phyloP scores from a whole-genome alignment of 768 basidiomycete species.

The Phlebiopsis gigantea region DNA sequence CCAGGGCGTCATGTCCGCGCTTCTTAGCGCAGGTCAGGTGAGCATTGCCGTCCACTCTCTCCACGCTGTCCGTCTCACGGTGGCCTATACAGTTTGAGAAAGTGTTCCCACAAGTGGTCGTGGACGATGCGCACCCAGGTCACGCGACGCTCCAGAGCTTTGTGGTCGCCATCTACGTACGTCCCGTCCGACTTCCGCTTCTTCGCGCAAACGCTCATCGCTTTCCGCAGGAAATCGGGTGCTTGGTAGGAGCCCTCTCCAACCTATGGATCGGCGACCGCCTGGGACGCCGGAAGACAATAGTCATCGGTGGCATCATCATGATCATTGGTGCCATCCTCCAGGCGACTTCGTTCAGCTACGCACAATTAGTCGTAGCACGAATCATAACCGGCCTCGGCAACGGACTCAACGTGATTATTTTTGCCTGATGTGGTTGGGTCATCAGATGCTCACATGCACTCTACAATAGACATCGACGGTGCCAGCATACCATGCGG shows the following conservation, averaged over 20 bases:
- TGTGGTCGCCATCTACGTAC: conserved; percentile 53
- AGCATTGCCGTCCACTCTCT: background rate
- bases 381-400: conserved; percentile 59
- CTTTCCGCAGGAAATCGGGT: conserved; percentile 56
- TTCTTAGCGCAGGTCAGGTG: conserved; percentile 52
- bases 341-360: conserved; percentile 51
- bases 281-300: conserved; percentile 54
- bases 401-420: conserved; percentile 53
- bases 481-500: conserved; percentile 59
- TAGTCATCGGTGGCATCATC: conserved; percentile 50
- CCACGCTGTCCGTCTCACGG: background rate
- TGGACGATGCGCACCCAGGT: conserved; percentile 32
- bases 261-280: conserved; percentile 58
- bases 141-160: conserved; percentile 58
- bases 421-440: background rate
- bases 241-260: conserved; percentile 56
- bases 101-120: conserved; percentile 50
- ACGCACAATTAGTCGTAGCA: conserved; percentile 57
- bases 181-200: conserved; percentile 13
- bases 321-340: conserved; percentile 62
- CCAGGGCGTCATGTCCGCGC: conserved; percentile 67
- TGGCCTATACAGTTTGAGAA: conserved; percentile 41
- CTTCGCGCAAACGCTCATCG: background rate
- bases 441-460: background rate
- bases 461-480: conserved; percentile 46